phyloP scores from a whole-genome alignment of 139 green algal genomes.

The Chara braunii region DNA sequence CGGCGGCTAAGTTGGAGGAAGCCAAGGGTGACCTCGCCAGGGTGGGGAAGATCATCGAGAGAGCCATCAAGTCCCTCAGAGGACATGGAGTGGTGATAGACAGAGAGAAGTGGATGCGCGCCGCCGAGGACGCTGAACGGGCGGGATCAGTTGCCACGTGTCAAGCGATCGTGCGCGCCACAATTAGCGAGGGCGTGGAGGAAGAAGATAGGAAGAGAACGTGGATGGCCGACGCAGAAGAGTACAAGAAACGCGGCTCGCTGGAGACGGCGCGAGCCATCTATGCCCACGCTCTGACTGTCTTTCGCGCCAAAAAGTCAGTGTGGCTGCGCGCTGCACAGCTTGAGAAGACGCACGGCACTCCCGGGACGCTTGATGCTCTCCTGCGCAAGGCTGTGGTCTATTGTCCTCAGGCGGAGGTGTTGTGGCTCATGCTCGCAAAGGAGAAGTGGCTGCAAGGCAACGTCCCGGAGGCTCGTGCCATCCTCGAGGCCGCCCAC shows the following conservation, averaged over 20 bases:
- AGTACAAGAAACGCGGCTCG: conserved; percentile 55
- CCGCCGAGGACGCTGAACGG: conserved; percentile 44
- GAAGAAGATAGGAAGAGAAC: conserved; percentile 79
- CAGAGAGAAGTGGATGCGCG: conserved; percentile 80
- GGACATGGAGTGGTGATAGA: conserved; percentile 80
- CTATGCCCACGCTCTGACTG: conserved; percentile 57
- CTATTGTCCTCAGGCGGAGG: conserved; percentile 83
- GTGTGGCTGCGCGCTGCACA: conserved; percentile 79
- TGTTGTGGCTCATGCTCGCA: conserved; percentile 95
- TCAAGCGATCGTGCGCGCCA: conserved; percentile 65
- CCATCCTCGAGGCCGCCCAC: conserved; percentile 76
- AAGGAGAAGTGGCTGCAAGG: conserved; percentile 90
- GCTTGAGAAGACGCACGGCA: conserved; percentile 85
- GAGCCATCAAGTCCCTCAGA: conserved; percentile 60
- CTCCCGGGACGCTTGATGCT: conserved; percentile 60
- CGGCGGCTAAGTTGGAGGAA: conserved; percentile 93
- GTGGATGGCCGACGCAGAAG: conserved; percentile 84
- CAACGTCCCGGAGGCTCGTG: conserved; percentile 64
- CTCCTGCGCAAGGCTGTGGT: conserved; percentile 72
- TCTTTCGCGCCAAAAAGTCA: conserved; percentile 69
- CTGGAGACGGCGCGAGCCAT: conserved; percentile 84
- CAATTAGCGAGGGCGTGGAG: conserved; percentile 75
- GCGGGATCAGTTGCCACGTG: conserved; percentile 33
- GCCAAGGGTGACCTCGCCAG: conserved; percentile 65
- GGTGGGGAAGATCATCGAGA: conserved; percentile 64